These are phyloP conservation scores for Neurospora sp. DNA, from an alignment of 495 filamentous ascomycete species.

Conservation along the genomic window DNA sequence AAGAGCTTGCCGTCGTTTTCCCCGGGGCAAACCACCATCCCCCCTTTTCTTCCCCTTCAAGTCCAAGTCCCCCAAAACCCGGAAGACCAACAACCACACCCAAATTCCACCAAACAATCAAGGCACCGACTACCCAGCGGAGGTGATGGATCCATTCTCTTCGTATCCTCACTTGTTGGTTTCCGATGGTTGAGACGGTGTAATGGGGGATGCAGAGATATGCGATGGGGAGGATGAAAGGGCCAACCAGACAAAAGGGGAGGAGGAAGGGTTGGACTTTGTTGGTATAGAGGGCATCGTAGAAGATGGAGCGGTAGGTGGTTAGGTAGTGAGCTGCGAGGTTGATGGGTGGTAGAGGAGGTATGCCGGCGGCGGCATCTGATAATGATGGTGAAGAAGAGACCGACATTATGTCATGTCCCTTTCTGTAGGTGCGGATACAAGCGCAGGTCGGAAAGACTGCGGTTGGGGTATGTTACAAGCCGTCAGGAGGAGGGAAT, in stretches of 20 bases:
- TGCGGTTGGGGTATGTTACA: background rate
- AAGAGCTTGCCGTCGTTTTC: conserved; percentile 38
- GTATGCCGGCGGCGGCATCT: too few species aligned
- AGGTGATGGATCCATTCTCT: conserved; percentile 36
- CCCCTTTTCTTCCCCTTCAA: too few species aligned
- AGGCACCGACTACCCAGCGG: conserved; percentile 45
- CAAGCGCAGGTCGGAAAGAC: too few species aligned
- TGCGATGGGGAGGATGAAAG: conserved; percentile 39
- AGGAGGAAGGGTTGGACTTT: conserved; percentile 42
- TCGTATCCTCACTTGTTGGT: conserved; percentile 9
- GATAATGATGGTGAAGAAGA: background rate
- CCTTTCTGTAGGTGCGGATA: too few species aligned
- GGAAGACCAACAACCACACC: conserved; percentile 24
- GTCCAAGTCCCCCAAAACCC: background rate
- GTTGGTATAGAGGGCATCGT: background rate
- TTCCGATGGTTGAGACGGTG: background rate
- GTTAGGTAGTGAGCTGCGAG: conserved; percentile 4
- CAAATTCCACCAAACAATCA: conserved; percentile 25
- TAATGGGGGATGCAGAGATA: conserved; percentile 52
- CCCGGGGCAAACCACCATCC: background rate
- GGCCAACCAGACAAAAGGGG: conserved; percentile 41
- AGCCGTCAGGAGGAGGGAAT: background rate
- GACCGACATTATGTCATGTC: background rate
- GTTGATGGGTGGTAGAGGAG: background rate
- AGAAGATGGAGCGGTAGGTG: conserved; percentile 9